phyloP scores from a whole-genome alignment of 768 basidiomycete genomes.

The Cyathus striatus region DNA sequence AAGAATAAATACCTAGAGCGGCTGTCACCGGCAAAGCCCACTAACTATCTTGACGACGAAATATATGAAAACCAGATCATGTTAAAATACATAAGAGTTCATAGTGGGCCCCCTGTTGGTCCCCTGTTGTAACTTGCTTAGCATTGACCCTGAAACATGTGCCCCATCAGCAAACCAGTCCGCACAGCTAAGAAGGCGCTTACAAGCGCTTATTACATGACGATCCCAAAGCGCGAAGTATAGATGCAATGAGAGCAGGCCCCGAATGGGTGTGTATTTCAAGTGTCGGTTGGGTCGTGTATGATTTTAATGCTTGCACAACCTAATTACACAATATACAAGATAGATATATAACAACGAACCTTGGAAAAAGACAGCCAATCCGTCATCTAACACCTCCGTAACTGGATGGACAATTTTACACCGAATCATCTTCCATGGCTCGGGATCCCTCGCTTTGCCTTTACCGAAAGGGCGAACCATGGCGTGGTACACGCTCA shows the following conservation, averaged over 20 bases:
- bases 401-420: conserved; percentile 59
- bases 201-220: conserved; percentile 71
- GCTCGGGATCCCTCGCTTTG: conserved; percentile 28
- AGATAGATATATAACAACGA: no score
- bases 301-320: conserved; percentile 77
- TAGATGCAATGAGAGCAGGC: conserved; percentile 68
- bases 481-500: conserved; percentile 56
- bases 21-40: no score
- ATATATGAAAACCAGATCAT: no score
- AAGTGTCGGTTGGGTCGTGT: conserved; percentile 77
- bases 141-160: no score
- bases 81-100: no score
- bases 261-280: conserved; percentile 89
- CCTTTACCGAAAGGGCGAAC: conserved; percentile 22
- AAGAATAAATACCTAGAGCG: no score
- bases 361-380: conserved; percentile 83
- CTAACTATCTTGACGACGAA: no score
- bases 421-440: conserved; percentile 71
- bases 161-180: conserved; percentile 82
- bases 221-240: conserved; percentile 57
- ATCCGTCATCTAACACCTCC: conserved; percentile 65
- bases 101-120: no score
- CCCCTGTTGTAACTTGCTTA: no score
- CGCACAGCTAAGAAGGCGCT: conserved; percentile 75
- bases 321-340: no score